Conservation (phyloP, 2,329 filamentous ascomycete species). For the Phialocephala subalpina region DNA sequence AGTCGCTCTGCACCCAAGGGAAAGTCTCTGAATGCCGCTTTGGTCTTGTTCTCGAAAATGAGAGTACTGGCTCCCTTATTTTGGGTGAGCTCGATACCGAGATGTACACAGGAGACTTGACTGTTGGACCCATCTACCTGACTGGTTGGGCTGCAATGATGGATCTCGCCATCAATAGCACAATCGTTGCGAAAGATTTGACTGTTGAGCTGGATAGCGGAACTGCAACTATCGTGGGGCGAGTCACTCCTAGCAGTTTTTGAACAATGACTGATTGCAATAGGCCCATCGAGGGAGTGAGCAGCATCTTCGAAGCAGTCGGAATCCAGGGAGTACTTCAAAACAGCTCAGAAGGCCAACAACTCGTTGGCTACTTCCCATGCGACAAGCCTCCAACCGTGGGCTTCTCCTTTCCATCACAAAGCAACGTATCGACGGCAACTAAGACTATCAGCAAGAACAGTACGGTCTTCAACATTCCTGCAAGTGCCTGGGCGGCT, state of each 20-base stretch:
- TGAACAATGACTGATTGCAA: not conserved
- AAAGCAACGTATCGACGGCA: conserved; percentile 16
- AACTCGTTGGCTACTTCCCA: conserved; percentile 24
- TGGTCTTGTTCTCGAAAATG: not conserved
- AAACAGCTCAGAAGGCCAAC: not conserved
- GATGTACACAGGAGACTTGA: not conserved
- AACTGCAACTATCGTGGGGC: conserved; percentile 22
- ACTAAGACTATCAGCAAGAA: conserved; percentile 1
- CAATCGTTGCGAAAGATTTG: conserved; percentile 13
- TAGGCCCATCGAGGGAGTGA: conserved; percentile 23
- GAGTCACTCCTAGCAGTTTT: not conserved
- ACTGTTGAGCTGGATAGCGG: conserved; percentile 24
- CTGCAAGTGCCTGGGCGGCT: not conserved
- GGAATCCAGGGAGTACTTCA: conserved; percentile 23
- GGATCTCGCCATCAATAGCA: conserved; percentile 24
- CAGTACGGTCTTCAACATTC: conserved; percentile 18
- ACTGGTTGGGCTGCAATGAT: conserved; percentile 9
- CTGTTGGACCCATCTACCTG: not conserved
- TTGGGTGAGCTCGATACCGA: conserved; percentile 1
- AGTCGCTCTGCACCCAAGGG: conserved; percentile 4
- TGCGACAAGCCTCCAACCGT: conserved; percentile 21
- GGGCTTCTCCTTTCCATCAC: conserved; percentile 24
- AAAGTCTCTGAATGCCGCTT: conserved; percentile 7
- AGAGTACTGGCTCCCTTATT: not conserved
- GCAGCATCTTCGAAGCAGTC: conserved; percentile 18